Evolutionary conservation across 2,329 filamentous ascomycete genomes (phyloP), one percentile per base, ranked within the genome.

Genomic region (Thermothelomyces thermophilus): DNA sequence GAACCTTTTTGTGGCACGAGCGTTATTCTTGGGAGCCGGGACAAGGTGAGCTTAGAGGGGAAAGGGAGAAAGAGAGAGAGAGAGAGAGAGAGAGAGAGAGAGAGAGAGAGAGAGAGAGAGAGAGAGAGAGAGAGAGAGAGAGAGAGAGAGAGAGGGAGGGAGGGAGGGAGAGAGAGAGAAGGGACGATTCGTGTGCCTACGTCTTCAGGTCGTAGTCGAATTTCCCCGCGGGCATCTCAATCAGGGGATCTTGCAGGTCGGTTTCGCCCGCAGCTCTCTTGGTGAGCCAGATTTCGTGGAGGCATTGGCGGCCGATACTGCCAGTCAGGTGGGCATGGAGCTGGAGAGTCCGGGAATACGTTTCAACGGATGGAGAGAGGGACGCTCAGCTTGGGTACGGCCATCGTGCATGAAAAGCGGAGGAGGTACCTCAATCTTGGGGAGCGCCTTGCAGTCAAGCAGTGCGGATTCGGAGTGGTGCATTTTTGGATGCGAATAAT

Each of bases 281-380:
- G 48, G 66, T 65, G 41, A 70, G 59, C 86, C 87, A 93, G 62
- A 91, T 81, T 33, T 87, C 77, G 62, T 89, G 86, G 2, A 93
- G 78, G 53, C 80, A 83, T 60, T 80, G 70, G 28, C 84, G 79
- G 62, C 79, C 84, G 64, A 93, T 87, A 65, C 84, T 89, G 46
- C 87, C 87, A 35, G 82, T 87, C 39, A 93, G 74, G 66, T 93
- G 87, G 54, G 87, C 87, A 61, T 93, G 87, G 46, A 91, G 77
- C 83, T 90, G 31, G 14, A 31, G 5, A 1, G 19, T 19, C 13
- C 13, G 14, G 28, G 17, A n/a, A n/a, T 34, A 4, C 17, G 39
- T 28, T 8, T 28, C 17, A 10, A 30, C n/a, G 11, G 39, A 9
- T 17, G 52, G n/a, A n/a, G n/a, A n/a, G n/a, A n/a, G n/a, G n/a